These are phyloP conservation scores for Russula lepida DNA, from an alignment of 768 basidiomycete species.

Conservation along the genomic window DNA sequence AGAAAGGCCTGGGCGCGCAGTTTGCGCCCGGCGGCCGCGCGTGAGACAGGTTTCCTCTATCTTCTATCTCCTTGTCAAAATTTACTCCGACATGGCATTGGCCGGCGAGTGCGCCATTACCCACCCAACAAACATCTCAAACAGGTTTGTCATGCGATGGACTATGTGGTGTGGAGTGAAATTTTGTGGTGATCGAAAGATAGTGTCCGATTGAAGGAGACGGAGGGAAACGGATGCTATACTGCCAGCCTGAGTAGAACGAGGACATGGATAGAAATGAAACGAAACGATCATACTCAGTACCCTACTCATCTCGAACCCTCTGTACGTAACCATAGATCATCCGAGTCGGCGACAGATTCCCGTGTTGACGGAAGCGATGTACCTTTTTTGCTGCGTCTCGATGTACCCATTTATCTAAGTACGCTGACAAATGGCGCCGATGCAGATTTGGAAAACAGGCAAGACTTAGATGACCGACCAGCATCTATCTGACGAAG, in stretches of 20 bases:
- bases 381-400: not conserved
- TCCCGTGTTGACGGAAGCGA: not conserved
- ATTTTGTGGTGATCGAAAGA: not conserved
- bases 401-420: not conserved
- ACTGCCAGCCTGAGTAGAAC: too few relatives aligned
- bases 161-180: not conserved
- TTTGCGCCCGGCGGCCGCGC: too few relatives aligned
- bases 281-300: not conserved
- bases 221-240: too few relatives aligned
- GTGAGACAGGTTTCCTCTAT: not conserved
- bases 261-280: not conserved
- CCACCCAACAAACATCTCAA: too few relatives aligned
- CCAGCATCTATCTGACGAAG: constrained; percentile 81
- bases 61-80: not conserved
- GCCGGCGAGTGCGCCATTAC: not conserved
- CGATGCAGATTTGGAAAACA: constrained; percentile 39
- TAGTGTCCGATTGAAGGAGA: not conserved
- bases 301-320: not conserved
- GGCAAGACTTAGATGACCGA: not conserved
- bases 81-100: not conserved
- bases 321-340: not conserved
- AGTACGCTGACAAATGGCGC: constrained; percentile 42
- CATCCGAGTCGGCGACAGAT: not conserved
- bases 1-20: not conserved
- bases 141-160: too few relatives aligned